phyloP scores from a whole-genome alignment of 768 basidiomycete species.

The Podaxis mareebaensis region DNA sequence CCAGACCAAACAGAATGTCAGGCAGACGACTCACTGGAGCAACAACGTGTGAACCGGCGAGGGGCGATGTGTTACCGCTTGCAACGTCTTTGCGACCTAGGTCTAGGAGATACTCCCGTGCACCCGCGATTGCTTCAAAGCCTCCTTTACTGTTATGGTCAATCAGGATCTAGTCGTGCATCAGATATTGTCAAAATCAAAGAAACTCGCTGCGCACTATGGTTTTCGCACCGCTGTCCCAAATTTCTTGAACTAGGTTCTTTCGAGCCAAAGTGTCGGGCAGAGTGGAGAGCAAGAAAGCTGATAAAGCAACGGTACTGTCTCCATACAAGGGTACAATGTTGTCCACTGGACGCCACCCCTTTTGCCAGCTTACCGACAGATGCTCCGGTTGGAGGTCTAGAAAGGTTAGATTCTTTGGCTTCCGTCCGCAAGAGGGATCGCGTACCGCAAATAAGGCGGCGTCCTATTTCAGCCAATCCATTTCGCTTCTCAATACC shows the following conservation, averaged over 20 bases:
- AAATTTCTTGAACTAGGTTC: constrained; percentile 78
- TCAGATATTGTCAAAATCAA: neutral
- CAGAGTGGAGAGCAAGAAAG: constrained; percentile 83
- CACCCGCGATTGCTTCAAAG: constrained; percentile 77
- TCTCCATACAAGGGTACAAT: constrained; percentile 42
- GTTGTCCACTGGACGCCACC: constrained; percentile 50
- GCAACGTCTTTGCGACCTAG: constrained; percentile 62
- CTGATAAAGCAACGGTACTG: constrained; percentile 72
- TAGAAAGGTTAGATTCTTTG: neutral
- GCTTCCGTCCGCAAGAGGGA: neutral
- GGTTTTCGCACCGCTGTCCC: constrained; percentile 86
- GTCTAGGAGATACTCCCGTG: constrained; percentile 69
- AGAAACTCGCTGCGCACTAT: constrained; percentile 48
- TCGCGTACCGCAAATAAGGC: constrained; percentile 54
- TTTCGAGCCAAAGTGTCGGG: constrained; percentile 61
- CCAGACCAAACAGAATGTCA: neutral
- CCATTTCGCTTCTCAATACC: constrained; percentile 81
- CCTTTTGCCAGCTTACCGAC: constrained; percentile 54
- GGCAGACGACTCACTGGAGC: constrained; percentile 65
- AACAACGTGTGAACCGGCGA: constrained; percentile 75
- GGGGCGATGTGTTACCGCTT: constrained; percentile 29
- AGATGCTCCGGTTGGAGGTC: constrained; percentile 35
- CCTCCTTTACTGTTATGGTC: constrained; percentile 79
- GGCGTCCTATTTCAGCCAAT: constrained; percentile 64
- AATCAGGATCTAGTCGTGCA: constrained; percentile 64